Base-by-base conservation (phyloP, 495 filamentous ascomycete species). In the Penicillium antarcticum region DNA sequence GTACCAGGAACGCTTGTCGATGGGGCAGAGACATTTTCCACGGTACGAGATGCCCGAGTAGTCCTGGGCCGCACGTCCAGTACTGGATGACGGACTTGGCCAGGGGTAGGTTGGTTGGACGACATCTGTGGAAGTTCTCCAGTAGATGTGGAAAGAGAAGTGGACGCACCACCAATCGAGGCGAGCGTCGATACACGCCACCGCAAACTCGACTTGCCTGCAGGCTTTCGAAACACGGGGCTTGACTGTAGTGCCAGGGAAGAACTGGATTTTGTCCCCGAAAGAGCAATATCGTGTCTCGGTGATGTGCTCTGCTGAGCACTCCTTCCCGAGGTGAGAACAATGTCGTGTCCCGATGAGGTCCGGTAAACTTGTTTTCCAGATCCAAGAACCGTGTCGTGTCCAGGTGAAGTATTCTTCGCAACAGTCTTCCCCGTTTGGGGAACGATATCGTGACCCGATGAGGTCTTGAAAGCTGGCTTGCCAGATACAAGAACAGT, bases 121-220 rank as follows among this genome's bases (percentile, higher is more conserved):
- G 35, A 41, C 11, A 9, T 14, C 26, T 36, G 24, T 16, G 18
- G 36, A 16, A 16, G n/a, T 24, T 44, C 33, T 36, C 35, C 31
- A 33, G 19, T n/a, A n/a, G n/a, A n/a, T n/a, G n/a, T n/a, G n/a
- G n/a, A n/a, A n/a, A n/a, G 2, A 44, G 36, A 12, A n/a, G 18
- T n/a, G 26, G 26, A 1, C 5, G 10, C 38, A 18, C 7, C 3
- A 19, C 53, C 48, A 33, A 35, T 17, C 33, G 14, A 26, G 12
- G 13, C 18, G 11, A 17, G 16, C 19, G 35, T 26, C 2, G 49
- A 39, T 6, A 40, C 13, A n/a, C 53, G 42, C 49, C 37, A 51
- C 43, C 49, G 45, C 23, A 40, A 8, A 13, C 31, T 41, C 18
- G 57, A 26, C 7, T 48, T 38, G 36, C 31, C 35, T 23, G 16